Evolutionary conservation across 768 basidiomycete genomes (phyloP).

Genomic region (Kwoniella heveanensis): DNA sequence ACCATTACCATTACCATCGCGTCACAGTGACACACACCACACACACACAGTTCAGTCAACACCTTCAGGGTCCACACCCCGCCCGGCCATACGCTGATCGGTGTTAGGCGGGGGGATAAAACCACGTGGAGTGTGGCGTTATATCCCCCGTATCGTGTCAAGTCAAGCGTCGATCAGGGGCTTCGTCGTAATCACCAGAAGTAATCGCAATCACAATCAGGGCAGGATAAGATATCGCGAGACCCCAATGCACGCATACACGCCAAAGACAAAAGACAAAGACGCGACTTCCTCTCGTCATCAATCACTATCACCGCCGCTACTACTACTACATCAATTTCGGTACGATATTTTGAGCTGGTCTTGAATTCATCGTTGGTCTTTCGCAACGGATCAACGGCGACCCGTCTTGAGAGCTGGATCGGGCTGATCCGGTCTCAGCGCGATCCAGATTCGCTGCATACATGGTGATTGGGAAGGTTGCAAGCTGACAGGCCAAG

Average conservation of each 20-base stretch:
- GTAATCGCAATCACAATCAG: not conserved
- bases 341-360: too few species aligned
- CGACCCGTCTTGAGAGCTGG: too few species aligned
- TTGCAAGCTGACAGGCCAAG: not conserved
- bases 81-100: not conserved
- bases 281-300: not conserved
- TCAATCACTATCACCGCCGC: not conserved
- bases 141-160: too few species aligned
- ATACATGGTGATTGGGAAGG: too few species aligned
- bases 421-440: too few species aligned
- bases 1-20: slow-evolving; percentile 1
- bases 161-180: not conserved
- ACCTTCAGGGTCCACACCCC: not conserved
- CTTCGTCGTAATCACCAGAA: not conserved
- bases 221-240: not conserved
- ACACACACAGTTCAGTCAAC: too few species aligned
- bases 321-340: too few species aligned
- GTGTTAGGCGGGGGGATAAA: slow-evolving; percentile 2
- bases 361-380: too few species aligned
- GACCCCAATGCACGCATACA: too few species aligned
- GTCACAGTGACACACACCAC: slow-evolving; percentile 6
- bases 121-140: slow-evolving; percentile 23
- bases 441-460: too few species aligned
- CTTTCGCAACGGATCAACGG: too few species aligned
- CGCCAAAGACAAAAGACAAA: not conserved